Percentiles rank a stretch among this genome's conserved stretches.
These are phyloP conservation scores for Heliosperma pusillum DNA, from an alignment of 148 eudicot genomes.

Conservation along the genomic window DNA sequence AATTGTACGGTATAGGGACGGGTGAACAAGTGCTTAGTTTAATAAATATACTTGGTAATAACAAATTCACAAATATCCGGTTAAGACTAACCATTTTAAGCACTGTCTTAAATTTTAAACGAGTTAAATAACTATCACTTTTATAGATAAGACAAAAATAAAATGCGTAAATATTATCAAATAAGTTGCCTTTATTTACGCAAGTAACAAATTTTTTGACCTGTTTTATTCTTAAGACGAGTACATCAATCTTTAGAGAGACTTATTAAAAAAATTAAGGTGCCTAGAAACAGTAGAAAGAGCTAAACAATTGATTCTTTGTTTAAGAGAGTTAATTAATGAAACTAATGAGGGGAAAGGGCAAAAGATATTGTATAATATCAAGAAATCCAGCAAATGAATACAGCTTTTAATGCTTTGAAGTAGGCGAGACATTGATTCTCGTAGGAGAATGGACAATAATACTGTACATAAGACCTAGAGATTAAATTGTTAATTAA, in stretches of 20 bases:
- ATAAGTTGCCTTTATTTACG: too few relatives aligned
- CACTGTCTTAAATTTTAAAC: too few relatives aligned
- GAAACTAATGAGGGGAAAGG: not conserved
- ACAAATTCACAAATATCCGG: too few relatives aligned
- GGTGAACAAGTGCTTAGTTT: not conserved
- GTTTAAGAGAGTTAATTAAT: not conserved
- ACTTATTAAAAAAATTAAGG: too few relatives aligned
- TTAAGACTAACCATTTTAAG: too few relatives aligned
- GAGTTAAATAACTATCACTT: too few relatives aligned
- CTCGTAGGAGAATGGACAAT: conserved; percentile 31
- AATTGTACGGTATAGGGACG: conserved; percentile 16
- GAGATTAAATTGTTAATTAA: conserved; percentile 19
- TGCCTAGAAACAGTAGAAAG: conserved; percentile 4
- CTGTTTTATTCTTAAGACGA: too few relatives aligned
- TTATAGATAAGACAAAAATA: too few relatives aligned
- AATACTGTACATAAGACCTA: conserved; percentile 29
- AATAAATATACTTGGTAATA: too few relatives aligned
- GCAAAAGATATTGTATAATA: conserved; percentile 7
- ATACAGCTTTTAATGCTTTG: conserved; percentile 33
- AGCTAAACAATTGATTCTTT: conserved; percentile 19
- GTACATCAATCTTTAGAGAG: too few relatives aligned
- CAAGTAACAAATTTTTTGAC: too few relatives aligned
- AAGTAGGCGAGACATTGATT: conserved; percentile 33
- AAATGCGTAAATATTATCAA: too few relatives aligned
- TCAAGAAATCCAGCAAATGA: conserved; percentile 25